Evolutionary conservation across 768 basidiomycete genomes (phyloP), one percentile per base, ranked within the genome.

Genomic region (Lentinula sp.): DNA sequence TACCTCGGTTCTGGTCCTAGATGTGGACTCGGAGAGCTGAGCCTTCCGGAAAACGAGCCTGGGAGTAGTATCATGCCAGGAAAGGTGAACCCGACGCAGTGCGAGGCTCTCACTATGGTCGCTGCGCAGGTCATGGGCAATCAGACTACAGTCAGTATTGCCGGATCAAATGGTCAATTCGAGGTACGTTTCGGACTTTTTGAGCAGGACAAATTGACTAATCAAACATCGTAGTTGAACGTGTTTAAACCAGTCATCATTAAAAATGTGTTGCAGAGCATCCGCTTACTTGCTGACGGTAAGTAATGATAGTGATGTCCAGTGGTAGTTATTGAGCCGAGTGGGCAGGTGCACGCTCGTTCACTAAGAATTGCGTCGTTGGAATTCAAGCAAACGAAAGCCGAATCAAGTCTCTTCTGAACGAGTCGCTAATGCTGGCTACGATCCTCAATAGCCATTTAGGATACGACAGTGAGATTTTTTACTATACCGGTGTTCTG

Each of bases 51-150:
- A 77, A 99, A 99, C 74, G 97, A 99, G 75, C 97, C 97, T 50
- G 97, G 97, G 51, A 95, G 93, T 69, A 96, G 93, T 62, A 98
- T 99, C 76, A 99, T 99, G 97, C 97, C 95, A 4, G 97, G 97
- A 62, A 98, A 99, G 78, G 97, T 99, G 61, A 99, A 99, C 77
- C 97, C 97, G 8, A 99, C 97, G 5, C 97, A 99, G 72, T 98
- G 97, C 67, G 97, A 99, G 76, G 97, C 97, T 8, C 74, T 98
- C 62, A 98, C 97, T 6, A 98, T 98, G 97, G 94, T 98, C 21
- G 93, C 94, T 46, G 95, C 96, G 0, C 97, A 98, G 73, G 96
- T 98, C 4, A 96, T 98, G 75, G 97, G 97, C 43, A 99, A 98
- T 76, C 91, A 98, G 74, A 95, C 94, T 10, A 76, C 88, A 51